Evolutionary conservation across 2,329 filamentous ascomycete species (phyloP).

Genomic region (Neofusicoccum umdonicola): DNA sequence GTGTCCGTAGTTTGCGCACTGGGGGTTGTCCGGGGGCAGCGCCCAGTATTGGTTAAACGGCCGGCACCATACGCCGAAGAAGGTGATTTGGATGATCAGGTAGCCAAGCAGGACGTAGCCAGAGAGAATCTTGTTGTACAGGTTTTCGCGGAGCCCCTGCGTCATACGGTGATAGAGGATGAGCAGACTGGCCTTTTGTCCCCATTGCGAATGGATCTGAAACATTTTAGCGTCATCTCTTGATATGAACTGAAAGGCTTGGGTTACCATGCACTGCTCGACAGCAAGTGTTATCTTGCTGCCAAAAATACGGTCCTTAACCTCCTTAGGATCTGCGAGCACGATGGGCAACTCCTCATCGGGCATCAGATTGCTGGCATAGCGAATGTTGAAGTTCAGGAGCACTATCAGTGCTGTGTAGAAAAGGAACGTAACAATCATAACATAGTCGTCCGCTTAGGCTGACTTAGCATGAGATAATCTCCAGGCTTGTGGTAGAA

Average conservation of each 20-base stretch:
- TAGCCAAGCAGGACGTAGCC: slow-evolving; percentile 20
- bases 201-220: not conserved
- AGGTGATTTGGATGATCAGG: slow-evolving; percentile 20
- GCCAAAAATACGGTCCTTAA: slow-evolving; percentile 34
- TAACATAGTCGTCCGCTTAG: slow-evolving; percentile 19
- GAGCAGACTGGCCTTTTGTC: slow-evolving; percentile 7
- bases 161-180: slow-evolving; percentile 19
- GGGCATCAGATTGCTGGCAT: slow-evolving; percentile 20
- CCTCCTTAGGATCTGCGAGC: slow-evolving; percentile 23
- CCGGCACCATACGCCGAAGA: slow-evolving; percentile 21
- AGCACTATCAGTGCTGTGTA: slow-evolving; percentile 21
- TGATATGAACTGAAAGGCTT: too few species aligned
- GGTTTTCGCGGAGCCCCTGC: slow-evolving; percentile 10
- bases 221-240: too few species aligned
- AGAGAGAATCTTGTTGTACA: slow-evolving; percentile 17
- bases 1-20: slow-evolving; percentile 20
- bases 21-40: slow-evolving; percentile 14
- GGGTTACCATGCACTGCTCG: slow-evolving; percentile 27
- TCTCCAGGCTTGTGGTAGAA: not conserved
- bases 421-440: slow-evolving; percentile 18
- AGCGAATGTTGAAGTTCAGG: slow-evolving; percentile 19
- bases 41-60: slow-evolving; percentile 23
- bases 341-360: not conserved
- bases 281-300: slow-evolving; percentile 36
- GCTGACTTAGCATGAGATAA: not conserved